Base-by-base conservation (phyloP, 208 protist genomes). In the Trypanosoma cruzi region DNA sequence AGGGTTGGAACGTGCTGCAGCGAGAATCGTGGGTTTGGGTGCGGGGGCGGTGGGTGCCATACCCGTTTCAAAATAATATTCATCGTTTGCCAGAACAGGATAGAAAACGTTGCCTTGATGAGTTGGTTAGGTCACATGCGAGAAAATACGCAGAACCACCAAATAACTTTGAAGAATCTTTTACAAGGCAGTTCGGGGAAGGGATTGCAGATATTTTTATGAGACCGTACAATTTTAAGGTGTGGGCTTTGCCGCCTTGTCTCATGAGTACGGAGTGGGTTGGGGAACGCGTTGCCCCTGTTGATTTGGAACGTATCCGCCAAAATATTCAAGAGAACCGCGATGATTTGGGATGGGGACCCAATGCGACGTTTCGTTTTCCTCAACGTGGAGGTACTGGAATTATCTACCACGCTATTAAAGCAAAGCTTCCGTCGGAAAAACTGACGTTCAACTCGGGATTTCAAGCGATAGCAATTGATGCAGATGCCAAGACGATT, bases 191-290 rank as follows among this genome's bases (percentile, higher is more conserved):
- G 65, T 91, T 94, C 37, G 88, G 88, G 28, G 58, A 81, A 34
- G 85, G 80, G 14, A 88, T 94, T 46, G 73, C 81, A 0, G 61
- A 79, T 20, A 44, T 86, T 29, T 94, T 94, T 73, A 90, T 94
- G 88, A 71, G 73, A 31, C 88, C 88, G 34, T 94, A 94, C 68
- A 94, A 94, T 68, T 83, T 87, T 49, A 94, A 94, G 73, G 84
- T 87, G 40, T 94, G 88, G 88, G 85, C 88, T 11, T 73, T 89
- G n/a, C 85, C 88, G 13, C 68, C 84, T 28, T 32, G 71, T 14
- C 62, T 84, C 61, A 81, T 94, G 83, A 87, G 77, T 72, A 78
- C 73, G 2, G 81, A 81, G 62, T 94, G 88, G 88, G 75, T 88
- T 26, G 88, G 85, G 55, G 88, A 94, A 73, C 88, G 88, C 37